Evolutionary conservation across 108 stramenopile species (phyloP), one percentile per base, ranked within the genome.

Genomic region (Skeletonema grethae): DNA sequence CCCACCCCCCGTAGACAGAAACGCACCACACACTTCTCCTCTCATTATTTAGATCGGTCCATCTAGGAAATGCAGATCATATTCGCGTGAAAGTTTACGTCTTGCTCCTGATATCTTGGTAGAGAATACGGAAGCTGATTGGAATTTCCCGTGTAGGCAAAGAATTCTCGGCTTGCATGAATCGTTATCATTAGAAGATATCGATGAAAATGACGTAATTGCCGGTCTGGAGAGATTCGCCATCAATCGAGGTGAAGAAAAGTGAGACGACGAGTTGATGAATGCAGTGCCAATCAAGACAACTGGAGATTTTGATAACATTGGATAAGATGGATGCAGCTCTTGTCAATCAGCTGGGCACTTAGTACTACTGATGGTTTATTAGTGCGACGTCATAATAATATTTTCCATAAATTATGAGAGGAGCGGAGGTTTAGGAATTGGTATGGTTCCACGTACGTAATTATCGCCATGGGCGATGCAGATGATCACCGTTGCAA

Each of bases 71-170:
- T 82, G 67, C 16, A 90, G 67, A 5, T 88, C 87, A 43, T 84
- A 90, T 20, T 73, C 68, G 9, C 86, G 66, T 10, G 71, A 61
- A 41, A 90, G 61, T 64, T 88, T 90, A 2, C 87, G 78, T 12
- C 87, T 74, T 57, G 90, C 90, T 30, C 90, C 90, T 9, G 73
- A 84, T 68, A 90, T 90, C 69, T 90, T 90, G 65, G 82, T 87
- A 34, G 86, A 76, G 61, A 90, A 79, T 1, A 65, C 77, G 7
- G 77, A 35, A 9, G 72, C 87, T 15, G 86, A 84, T 78, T 90
- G 90, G 35, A 58, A 77, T 59, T 75, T 77, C 2, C 90, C 90
- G 65, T 90, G 90, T 13, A 87, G 80, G 56, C 88, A 89, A 13
- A 90, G 76, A 53, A 90, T 80, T 8, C 70, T 60, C 7, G 71